Evolutionary conservation across 768 basidiomycete genomes (phyloP), one percentile per base, ranked within the genome.

Genomic region (Mycena chlorophos): DNA sequence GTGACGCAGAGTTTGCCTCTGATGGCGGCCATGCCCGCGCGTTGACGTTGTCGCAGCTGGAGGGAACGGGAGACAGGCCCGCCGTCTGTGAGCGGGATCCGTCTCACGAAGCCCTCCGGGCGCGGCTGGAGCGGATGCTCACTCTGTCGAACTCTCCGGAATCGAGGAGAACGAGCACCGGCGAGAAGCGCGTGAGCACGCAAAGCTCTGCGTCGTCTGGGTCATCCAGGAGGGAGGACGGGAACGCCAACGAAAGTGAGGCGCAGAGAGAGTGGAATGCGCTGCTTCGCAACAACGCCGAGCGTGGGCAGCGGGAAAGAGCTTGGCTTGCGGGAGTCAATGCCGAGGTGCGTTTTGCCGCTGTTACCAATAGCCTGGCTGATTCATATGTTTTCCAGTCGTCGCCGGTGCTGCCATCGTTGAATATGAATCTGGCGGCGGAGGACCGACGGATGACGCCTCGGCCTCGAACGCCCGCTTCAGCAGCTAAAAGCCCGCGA

Each of bases 61-160:
- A 59, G 40, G 59, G 55, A 4, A 40, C 54, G 50, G 13, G 5
- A 22, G 16, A 51, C 4, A 64, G 60, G 56, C 57, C 64, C 53
- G 63, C 65, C 22, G 23, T 3, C 37, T 4, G 49, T 17, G 31
- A 69, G 70, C 22, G 55, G 76, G 63, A 78, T 77, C 16, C 82
- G 80, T 0, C 83, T 81, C 51, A 81, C 79, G 62, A 79, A 40
- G 84, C 80, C 22, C 72, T 85, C 23, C 75, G 79, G 6, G 77
- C 73, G 46, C 73, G 80, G 12, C 68, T 85, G 17, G 84, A 85
- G 69, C 68, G 77, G 1, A 82, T 83, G 43, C 64, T 85, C n/a
- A 54, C 64, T 60, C 2, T 27, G 46, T 29, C 40, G 19, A 19
- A 26, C 8, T 16, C 29, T 31, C 28, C 13, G 10, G n/a, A 34